phyloP scores from a whole-genome alignment of 73 alveolate species.

The Blepharisma japonicum region DNA sequence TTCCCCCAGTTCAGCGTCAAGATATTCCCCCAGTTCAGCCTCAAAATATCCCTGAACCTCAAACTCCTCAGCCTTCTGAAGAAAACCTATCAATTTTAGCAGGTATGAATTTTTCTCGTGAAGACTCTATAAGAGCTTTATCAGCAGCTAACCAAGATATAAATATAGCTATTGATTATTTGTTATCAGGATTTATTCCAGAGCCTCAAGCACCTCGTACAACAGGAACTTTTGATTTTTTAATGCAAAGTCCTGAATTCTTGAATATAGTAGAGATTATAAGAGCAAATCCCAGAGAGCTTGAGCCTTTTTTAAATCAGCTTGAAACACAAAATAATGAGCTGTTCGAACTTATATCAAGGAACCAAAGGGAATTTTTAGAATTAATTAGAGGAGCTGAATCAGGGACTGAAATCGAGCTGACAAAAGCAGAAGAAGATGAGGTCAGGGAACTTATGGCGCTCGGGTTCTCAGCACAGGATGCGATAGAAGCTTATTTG shows the following conservation, averaged over 20 bases:
- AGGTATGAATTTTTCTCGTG: background rate
- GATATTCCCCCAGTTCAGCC: background rate
- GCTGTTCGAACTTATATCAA: background rate
- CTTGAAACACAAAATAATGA: conserved; percentile 1
- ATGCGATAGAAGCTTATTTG: conserved; percentile 1
- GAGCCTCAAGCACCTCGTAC: background rate
- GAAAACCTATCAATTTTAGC: background rate
- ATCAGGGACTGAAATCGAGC: background rate
- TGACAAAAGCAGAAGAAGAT: conserved; percentile 1
- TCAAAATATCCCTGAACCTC: background rate
- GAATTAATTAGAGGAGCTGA: background rate
- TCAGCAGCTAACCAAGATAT: background rate
- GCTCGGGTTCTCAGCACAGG: conserved; percentile 17
- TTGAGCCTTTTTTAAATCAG: conserved; percentile 3
- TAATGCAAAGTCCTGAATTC: background rate
- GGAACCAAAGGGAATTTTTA: background rate
- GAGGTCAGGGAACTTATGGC: conserved; percentile 16
- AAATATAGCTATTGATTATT: too few relatives aligned
- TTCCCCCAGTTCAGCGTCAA: background rate
- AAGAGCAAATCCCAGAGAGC: background rate
- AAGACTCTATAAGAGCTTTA: background rate
- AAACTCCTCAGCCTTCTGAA: background rate
- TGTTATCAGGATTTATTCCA: too few relatives aligned
- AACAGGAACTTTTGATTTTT: background rate
- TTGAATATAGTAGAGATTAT: background rate